A percentile compares a stretch with the other conserved stretches of the same genome.
Conservation (phyloP, 352 stramenopile genomes). For the Phytopythium vexans region DNA sequence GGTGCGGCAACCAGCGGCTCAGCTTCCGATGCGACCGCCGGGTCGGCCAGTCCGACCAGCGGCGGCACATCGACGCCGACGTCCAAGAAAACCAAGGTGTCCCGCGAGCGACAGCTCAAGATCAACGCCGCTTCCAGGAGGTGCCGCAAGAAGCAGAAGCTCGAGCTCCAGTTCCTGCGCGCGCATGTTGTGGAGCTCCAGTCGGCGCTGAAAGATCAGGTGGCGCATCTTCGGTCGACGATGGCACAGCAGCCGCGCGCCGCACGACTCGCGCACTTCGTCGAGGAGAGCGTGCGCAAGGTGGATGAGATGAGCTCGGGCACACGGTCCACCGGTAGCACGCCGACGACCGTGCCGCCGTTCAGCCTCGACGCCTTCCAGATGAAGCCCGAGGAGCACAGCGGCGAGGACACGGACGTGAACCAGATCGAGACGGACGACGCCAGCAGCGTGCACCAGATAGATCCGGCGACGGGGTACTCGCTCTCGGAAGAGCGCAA, state of each 20-base stretch:
- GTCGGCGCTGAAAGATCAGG: conserved; percentile 62
- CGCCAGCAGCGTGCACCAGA: conserved; percentile 34
- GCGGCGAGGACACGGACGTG: conserved; percentile 37
- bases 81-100: conserved; percentile 80
- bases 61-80: conserved; percentile 6
- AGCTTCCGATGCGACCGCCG: neutral
- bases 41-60: conserved; percentile 6
- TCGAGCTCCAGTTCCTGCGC: conserved; percentile 84
- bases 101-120: conserved; percentile 80
- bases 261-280: conserved; percentile 46
- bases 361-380: conserved; percentile 22
- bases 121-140: conserved; percentile 81
- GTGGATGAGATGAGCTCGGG: conserved; percentile 82
- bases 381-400: conserved; percentile 24
- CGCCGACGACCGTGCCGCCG: conserved; percentile 7
- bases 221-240: conserved; percentile 36
- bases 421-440: conserved; percentile 64
- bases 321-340: conserved; percentile 20
- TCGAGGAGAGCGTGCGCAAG: conserved; percentile 67
- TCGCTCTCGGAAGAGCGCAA: conserved; percentile 63
- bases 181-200: conserved; percentile 81
- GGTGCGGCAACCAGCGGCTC: conserved; percentile 2
- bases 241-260: conserved; percentile 41
- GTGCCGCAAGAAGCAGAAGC: conserved; percentile 86
- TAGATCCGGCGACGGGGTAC: conserved; percentile 60